Percentiles rank a stretch among this genome's conserved stretches.
These are phyloP conservation scores for Candida berthetii DNA, from an alignment of 805 yeast genomes.

Conservation along the genomic window DNA sequence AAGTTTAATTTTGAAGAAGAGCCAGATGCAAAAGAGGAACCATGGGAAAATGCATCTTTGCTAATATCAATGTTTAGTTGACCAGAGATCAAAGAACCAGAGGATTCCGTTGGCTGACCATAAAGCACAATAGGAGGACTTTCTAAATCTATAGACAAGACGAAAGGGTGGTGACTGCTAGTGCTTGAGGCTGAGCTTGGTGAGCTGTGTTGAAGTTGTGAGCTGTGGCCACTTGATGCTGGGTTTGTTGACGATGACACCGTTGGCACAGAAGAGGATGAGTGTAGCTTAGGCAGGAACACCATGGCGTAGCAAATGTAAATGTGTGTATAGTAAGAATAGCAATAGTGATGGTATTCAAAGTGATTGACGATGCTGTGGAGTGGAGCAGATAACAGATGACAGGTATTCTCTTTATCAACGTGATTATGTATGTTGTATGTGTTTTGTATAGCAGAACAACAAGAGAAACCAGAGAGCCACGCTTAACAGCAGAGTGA, in stretches of 20 bases:
- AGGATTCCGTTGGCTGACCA: slow-evolving; percentile 70
- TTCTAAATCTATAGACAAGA: slow-evolving; percentile 61
- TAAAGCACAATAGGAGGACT: slow-evolving; percentile 88
- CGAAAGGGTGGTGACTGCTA: slow-evolving; percentile 28
- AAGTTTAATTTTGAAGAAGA: slow-evolving; percentile 10
- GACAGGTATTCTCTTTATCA: too few species aligned
- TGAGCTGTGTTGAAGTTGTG: background rate
- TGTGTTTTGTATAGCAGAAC: too few species aligned
- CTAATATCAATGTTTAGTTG: slow-evolving; percentile 53
- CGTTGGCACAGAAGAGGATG: slow-evolving; percentile 11
- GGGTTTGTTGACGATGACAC: slow-evolving; percentile 1
- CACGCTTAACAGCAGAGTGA: too few species aligned
- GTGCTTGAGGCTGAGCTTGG: slow-evolving; percentile 4
- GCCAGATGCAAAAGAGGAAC: slow-evolving; percentile 6
- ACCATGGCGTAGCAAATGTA: slow-evolving; percentile 11
- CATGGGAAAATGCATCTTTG: slow-evolving; percentile 15
- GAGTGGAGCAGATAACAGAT: too few species aligned
- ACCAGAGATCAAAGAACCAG: slow-evolving; percentile 87
- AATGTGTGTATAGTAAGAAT: too few species aligned
- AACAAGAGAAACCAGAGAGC: too few species aligned
- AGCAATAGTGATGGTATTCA: too few species aligned
- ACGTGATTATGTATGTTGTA: too few species aligned
- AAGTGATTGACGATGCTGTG: too few species aligned
- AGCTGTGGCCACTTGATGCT: slow-evolving; percentile 1
- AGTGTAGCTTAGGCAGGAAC: slow-evolving; percentile 16